A percentile compares a stretch with the other conserved stretches of the same genome.
These are phyloP conservation scores for Corylus americana DNA, from an alignment of 306 rosid species.

Conservation along the genomic window DNA sequence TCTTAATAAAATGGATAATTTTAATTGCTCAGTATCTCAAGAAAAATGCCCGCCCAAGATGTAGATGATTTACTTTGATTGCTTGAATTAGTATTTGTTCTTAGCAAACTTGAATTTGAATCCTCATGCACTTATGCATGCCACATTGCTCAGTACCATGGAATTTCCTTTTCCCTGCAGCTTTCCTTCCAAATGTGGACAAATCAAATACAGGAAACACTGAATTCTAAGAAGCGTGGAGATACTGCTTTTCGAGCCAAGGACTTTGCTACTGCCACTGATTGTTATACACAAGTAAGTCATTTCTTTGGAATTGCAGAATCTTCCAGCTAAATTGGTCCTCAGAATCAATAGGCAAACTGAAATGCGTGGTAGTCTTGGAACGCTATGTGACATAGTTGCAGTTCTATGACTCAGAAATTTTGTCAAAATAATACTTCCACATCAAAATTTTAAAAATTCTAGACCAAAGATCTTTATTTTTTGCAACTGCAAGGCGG, in stretches of 20 bases:
- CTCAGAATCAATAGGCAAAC: conserved; percentile 21
- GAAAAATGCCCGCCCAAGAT: conserved; percentile 5
- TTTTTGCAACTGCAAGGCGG: background rate
- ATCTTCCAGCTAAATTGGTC: background rate
- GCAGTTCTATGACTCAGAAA: background rate
- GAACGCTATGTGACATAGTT: background rate
- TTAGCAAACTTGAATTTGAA: conserved; percentile 17
- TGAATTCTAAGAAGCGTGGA: conserved; percentile 86
- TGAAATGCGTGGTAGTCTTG: conserved; percentile 4
- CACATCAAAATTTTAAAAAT: background rate
- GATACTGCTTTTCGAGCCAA: conserved; percentile 85
- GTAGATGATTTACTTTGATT: background rate
- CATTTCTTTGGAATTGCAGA: conserved; percentile 16
- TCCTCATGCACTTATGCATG: background rate
- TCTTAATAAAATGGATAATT: background rate
- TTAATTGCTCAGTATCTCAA: background rate
- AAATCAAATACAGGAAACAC: conserved; percentile 90
- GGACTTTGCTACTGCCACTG: conserved; percentile 69
- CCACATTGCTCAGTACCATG: background rate
- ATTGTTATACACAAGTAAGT: conserved; percentile 83
- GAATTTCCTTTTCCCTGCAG: conserved; percentile 47
- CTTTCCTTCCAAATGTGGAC: conserved; percentile 99
- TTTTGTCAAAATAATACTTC: background rate
- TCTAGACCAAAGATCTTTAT: background rate
- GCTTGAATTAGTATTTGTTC: conserved; percentile 11